Evolutionary conservation across 345 rosid genomes (phyloP).

Genomic region (Lumnitzera littorea): DNA sequence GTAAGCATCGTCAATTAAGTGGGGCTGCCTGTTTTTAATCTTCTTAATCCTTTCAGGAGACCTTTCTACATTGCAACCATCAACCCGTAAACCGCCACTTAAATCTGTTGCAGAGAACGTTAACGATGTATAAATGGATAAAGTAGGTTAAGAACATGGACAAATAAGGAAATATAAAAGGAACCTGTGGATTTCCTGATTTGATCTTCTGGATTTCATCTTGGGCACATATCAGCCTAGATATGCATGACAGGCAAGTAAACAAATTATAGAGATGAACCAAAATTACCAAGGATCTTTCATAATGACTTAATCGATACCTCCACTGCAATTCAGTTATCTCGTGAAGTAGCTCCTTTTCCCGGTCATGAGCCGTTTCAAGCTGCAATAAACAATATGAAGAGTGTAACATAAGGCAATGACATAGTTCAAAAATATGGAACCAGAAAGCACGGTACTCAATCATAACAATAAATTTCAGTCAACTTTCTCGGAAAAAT

Average conservation of each 20-base stretch:
- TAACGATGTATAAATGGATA: neutral
- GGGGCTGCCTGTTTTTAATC: neutral
- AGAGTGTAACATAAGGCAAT: neutral
- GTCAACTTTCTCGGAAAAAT: no score
- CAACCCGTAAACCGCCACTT: neutral
- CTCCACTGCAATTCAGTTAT: constrained; percentile 86
- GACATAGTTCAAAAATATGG: neutral
- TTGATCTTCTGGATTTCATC: constrained; percentile 79
- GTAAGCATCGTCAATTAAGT: no score
- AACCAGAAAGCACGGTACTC: neutral
- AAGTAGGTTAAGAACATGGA: constrained; percentile 5
- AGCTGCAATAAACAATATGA: constrained; percentile 38
- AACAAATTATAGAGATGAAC: no score
- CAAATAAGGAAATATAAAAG: constrained; percentile 1
- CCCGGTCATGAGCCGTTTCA: constrained; percentile 88
- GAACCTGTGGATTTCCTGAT: constrained; percentile 65
- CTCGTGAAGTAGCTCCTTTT: constrained; percentile 82
- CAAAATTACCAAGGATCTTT: no score
- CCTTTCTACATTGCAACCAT: constrained; percentile 1
- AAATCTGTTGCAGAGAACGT: no score
- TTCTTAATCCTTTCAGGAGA: constrained; percentile 1
- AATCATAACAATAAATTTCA: neutral
- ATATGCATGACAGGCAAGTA: neutral
- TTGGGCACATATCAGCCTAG: constrained; percentile 73
- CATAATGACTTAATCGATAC: constrained; percentile 20